phyloP scores from a whole-genome alignment of 257 asterid genomes.

The Scutellaria barbata region DNA sequence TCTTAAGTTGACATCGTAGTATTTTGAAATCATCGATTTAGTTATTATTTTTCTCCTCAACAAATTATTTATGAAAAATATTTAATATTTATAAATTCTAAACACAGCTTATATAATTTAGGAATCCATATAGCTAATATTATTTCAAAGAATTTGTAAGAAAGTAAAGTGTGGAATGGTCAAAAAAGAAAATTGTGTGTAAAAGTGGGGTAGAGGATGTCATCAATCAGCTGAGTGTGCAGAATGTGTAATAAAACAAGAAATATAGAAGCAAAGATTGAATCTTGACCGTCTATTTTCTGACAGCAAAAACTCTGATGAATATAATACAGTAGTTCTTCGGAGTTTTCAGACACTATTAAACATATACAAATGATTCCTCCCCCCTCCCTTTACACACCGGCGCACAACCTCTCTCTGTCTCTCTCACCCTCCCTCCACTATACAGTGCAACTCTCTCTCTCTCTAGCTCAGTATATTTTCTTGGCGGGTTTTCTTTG shows the following conservation, averaged over 20 bases:
- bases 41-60: too few relatives aligned
- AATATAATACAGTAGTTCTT: constrained; percentile 9
- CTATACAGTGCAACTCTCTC: neutral
- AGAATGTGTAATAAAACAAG: too few relatives aligned
- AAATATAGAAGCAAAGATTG: neutral
- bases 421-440: constrained; percentile 3
- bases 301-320: constrained; percentile 11
- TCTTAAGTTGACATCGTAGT: too few relatives aligned
- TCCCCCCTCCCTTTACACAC: neutral
- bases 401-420: constrained; percentile 24
- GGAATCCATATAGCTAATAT: too few relatives aligned
- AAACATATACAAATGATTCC: constrained; percentile 24
- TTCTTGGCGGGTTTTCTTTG: constrained; percentile 25
- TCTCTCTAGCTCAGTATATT: constrained; percentile 3
- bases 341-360: constrained; percentile 3
- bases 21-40: too few relatives aligned
- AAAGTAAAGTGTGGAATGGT: too few relatives aligned
- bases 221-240: neutral
- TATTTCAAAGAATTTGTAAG: too few relatives aligned
- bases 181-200: neutral
- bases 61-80: too few relatives aligned
- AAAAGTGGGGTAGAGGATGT: neutral
- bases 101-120: too few relatives aligned
- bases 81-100: too few relatives aligned
- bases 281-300: constrained; percentile 44